These are phyloP conservation scores for Westerdykella aurantiaca DNA, from an alignment of 2,329 filamentous ascomycete species.

Conservation along the genomic window DNA sequence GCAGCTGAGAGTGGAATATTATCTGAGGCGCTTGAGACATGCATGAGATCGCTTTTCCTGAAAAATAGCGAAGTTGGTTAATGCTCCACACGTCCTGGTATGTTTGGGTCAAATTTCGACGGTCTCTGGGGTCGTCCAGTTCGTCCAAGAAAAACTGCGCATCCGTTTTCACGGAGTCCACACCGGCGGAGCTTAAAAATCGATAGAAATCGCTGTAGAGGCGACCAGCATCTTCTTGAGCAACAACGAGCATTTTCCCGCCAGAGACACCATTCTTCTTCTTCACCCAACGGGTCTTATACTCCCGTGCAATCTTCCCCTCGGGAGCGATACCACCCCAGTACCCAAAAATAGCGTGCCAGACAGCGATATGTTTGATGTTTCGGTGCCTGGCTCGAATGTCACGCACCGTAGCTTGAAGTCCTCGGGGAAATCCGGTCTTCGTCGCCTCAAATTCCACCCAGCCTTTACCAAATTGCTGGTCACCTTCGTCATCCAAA, in stretches of 20 bases:
- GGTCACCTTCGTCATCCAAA: slow-evolving; percentile 45
- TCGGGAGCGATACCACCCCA: slow-evolving; percentile 76
- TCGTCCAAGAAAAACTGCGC: slow-evolving; percentile 85
- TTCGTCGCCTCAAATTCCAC: slow-evolving; percentile 80
- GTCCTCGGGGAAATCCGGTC: slow-evolving; percentile 69
- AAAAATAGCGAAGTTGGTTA: slow-evolving; percentile 71
- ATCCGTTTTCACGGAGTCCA: slow-evolving; percentile 90
- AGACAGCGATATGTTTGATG: slow-evolving; percentile 81
- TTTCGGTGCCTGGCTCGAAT: slow-evolving; percentile 65
- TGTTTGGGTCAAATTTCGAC: slow-evolving; percentile 63
- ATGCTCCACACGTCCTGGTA: slow-evolving; percentile 87
- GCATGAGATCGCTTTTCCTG: slow-evolving; percentile 75
- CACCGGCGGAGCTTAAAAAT: slow-evolving; percentile 66
- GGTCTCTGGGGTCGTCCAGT: slow-evolving; percentile 60
- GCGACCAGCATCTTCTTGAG: slow-evolving; percentile 63
- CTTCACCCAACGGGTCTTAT: slow-evolving; percentile 62
- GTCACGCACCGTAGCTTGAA: slow-evolving; percentile 63
- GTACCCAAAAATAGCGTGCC: slow-evolving; percentile 67
- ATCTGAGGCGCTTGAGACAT: slow-evolving; percentile 89
- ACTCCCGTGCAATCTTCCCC: slow-evolving; percentile 68
- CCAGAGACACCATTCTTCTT: slow-evolving; percentile 54
- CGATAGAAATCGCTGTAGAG: slow-evolving; percentile 91
- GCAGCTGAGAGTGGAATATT: slow-evolving; percentile 77
- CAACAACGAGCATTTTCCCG: slow-evolving; percentile 66
- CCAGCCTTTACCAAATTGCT: slow-evolving; percentile 50